Conservation (phyloP, 345 rosid genomes). For the Arabis hirsuta region DNA sequence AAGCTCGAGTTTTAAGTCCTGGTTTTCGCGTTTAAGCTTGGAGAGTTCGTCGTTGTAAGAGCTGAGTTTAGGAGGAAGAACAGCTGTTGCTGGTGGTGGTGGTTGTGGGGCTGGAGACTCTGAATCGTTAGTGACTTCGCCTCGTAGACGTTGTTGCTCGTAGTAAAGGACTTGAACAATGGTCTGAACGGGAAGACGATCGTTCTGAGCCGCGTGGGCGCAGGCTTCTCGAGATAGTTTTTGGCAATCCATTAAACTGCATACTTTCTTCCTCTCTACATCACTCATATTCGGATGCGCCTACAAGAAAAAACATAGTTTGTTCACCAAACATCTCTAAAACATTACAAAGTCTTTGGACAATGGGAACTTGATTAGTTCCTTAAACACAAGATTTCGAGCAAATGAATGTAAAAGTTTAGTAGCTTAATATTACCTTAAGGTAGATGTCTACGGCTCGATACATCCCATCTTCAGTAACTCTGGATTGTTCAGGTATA, state of each 20-base stretch:
- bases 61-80: conserved; percentile 50
- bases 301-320: conserved; percentile 39
- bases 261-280: conserved; percentile 90
- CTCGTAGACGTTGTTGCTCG: conserved; percentile 87
- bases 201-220: conserved; percentile 94
- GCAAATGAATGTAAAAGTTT: neutral
- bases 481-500: conserved; percentile 76
- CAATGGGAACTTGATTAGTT: too few species aligned
- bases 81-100: conserved; percentile 31
- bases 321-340: neutral
- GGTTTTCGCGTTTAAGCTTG: conserved; percentile 66
- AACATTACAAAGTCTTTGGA: too few species aligned
- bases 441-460: conserved; percentile 89
- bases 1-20: conserved; percentile 80
- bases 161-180: conserved; percentile 94
- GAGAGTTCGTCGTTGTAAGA: conserved; percentile 64
- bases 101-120: conserved; percentile 8
- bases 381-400: neutral
- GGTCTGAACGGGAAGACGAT: conserved; percentile 87
- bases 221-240: conserved; percentile 91
- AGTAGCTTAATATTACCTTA: conserved; percentile 55
- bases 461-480: conserved; percentile 89
- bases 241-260: conserved; percentile 96
- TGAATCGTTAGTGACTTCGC: conserved; percentile 63
- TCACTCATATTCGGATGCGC: conserved; percentile 88